Conservation (phyloP, 805 yeast genomes). For the Metschnikowia henanensis region DNA sequence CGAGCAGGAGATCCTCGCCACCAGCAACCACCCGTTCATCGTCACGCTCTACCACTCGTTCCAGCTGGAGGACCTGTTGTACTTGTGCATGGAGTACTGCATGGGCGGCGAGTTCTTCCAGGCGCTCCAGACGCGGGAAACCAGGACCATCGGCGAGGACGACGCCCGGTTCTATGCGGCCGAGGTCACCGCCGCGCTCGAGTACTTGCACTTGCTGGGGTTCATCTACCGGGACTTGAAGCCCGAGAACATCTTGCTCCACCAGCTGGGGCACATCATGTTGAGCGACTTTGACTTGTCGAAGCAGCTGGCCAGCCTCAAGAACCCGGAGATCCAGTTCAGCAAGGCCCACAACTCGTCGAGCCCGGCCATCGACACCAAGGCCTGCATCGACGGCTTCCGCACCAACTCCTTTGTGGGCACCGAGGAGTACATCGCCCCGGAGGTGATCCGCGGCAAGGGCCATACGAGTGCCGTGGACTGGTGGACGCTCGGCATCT, state of each 20-base stretch:
- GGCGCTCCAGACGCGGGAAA: slow-evolving; percentile 87
- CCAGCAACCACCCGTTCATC: slow-evolving; percentile 95
- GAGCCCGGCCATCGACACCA: slow-evolving; percentile 81
- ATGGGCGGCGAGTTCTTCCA: slow-evolving; percentile 99
- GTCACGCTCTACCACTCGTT: slow-evolving; percentile 94
- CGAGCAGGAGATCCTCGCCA: slow-evolving; percentile 94
- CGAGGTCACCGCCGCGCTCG: slow-evolving; percentile 96
- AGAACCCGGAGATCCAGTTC: slow-evolving; percentile 68
- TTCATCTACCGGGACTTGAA: slow-evolving; percentile 94
- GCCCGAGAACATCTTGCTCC: slow-evolving; percentile 92
- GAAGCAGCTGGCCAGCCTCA: slow-evolving; percentile 77
- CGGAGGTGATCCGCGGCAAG: slow-evolving; percentile 95
- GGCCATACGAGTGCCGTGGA: slow-evolving; percentile 99
- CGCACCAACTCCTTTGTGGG: slow-evolving; percentile 98
- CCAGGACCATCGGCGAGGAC: slow-evolving; percentile 79
- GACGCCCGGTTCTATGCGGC: slow-evolving; percentile 96
- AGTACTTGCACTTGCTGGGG: slow-evolving; percentile 94
- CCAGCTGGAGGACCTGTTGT: slow-evolving; percentile 88
- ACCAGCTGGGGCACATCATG: slow-evolving; percentile 98
- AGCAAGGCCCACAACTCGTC: slow-evolving; percentile 34
- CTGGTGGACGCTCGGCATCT: slow-evolving; percentile 99
- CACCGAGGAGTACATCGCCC: slow-evolving; percentile 98
- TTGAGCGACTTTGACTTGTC: slow-evolving; percentile 94
- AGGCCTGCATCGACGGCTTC: slow-evolving; percentile 93
- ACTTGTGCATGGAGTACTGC: slow-evolving; percentile 97